Base-by-base conservation (phyloP, 148 eudicot species). In the Linanthus parryae region DNA sequence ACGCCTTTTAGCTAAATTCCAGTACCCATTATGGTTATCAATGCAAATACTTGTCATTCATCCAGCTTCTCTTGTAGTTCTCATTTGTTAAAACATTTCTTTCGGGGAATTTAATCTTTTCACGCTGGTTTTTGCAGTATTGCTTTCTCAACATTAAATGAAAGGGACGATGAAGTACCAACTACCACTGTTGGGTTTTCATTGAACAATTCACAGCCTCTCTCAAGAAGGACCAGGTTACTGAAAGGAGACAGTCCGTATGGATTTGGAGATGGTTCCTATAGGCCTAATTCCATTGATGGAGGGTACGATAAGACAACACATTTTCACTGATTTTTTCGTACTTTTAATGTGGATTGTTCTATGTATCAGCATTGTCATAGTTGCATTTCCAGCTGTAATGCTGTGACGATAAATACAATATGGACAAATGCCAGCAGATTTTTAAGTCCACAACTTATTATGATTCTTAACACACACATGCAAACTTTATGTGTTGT, bases 221-320 rank as follows among this genome's bases (percentile, higher is more conserved):
- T 64, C 42, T 89, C 97, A 53, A 74, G 97, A 45, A 80, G 97
- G 52, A 89, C 97, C 36, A 78, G 95, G 65, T 73, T 70, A 62
- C 48, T 74, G 24, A 87, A 77, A 71, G 75, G 69, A 59, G 90
- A 82, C 54, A 79, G 70, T 57, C 78, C 72, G 49, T 34, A 56
- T 66, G 81, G 71, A 8, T 29, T 55, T 61, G 84, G 75, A 59
- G 78, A 80, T 70, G 76, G 78, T 59, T 57, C 69, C 36, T 64
- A 70, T 53, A 53, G 63, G 61, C 52, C 84, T 24, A 65, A 66
- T 60, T 68, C 84, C 28, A 57, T 75, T 47, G 84, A 79, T 67
- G 89, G 78, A 63, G 62, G 82, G 89, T 78, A 71, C 64, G 74
- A 50, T 14, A 8, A 10, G 24, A n/a, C n/a, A n/a, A n/a, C n/a